phyloP scores from a whole-genome alignment of 257 asterid species.

The Paulownia fortunei region DNA sequence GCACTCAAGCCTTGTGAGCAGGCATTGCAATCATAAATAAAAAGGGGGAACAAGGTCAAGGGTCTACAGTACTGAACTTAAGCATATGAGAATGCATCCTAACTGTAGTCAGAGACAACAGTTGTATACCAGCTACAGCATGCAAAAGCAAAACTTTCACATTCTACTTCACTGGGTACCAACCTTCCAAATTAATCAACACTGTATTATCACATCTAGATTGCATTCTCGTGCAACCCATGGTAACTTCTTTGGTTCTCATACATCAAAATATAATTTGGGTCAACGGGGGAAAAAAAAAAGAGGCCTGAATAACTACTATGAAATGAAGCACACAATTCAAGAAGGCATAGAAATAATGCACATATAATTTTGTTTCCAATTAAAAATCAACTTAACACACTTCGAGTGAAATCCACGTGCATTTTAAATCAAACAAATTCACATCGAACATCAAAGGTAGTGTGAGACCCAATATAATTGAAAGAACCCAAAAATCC shows the following conservation, averaged over 20 bases:
- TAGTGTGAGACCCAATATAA: conserved; percentile 23
- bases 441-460: conserved; percentile 20
- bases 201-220: background rate
- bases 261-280: background rate
- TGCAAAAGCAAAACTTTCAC: conserved; percentile 4
- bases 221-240: conserved; percentile 21
- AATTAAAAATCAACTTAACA: conserved; percentile 11
- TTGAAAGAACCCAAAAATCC: conserved; percentile 9
- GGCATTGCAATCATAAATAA: background rate
- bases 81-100: background rate
- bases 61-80: background rate
- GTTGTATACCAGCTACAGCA: conserved; percentile 4
- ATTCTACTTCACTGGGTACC: conserved; percentile 7
- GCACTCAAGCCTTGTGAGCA: background rate
- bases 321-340: conserved; percentile 22
- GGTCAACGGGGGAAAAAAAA: background rate
- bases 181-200: background rate
- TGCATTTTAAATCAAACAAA: conserved; percentile 22
- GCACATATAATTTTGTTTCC: conserved; percentile 8
- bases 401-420: conserved; percentile 26
- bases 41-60: conserved; percentile 1
- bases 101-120: background rate
- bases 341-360: conserved; percentile 12
- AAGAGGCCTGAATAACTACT: background rate
- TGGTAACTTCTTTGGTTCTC: background rate